These are phyloP conservation scores for Hypoxylon rubiginosum DNA, from an alignment of 2,329 filamentous ascomycete genomes.

Conservation along the genomic window DNA sequence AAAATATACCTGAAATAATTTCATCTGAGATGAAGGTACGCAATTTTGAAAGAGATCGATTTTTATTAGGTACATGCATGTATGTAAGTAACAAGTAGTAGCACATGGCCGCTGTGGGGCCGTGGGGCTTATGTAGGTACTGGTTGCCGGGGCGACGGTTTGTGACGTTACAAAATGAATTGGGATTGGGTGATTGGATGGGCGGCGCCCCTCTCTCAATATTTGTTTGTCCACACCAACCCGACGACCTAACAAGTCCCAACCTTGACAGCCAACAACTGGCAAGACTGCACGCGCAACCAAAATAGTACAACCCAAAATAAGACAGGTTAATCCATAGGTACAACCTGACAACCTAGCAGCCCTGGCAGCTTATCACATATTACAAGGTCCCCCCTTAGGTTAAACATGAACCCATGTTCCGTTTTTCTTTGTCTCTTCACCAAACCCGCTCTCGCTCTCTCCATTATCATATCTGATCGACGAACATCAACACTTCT, in stretches of 20 bases:
- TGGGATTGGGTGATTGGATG: conserved; percentile 49
- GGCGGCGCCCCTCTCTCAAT: not conserved
- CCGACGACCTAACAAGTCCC: not conserved
- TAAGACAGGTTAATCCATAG: not conserved
- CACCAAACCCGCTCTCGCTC: conserved; percentile 21
- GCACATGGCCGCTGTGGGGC: conserved; percentile 17
- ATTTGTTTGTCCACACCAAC: conserved; percentile 48
- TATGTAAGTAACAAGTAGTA: not conserved
- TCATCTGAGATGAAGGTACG: too few relatives aligned
- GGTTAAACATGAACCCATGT: conserved; percentile 25
- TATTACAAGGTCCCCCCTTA: conserved; percentile 37
- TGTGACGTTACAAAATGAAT: conserved; percentile 44
- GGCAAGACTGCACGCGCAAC: not conserved
- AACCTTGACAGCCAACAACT: not conserved
- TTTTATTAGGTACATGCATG: not conserved
- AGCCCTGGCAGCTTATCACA: conserved; percentile 23
- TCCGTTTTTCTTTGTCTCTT: conserved; percentile 38
- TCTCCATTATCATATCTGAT: conserved; percentile 37
- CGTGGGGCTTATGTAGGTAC: conserved; percentile 20
- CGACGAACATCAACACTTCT: conserved; percentile 30
- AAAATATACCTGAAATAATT: conserved; percentile 20
- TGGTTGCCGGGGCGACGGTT: conserved; percentile 47
- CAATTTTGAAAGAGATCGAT: not conserved
- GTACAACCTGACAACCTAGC: too few relatives aligned
- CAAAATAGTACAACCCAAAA: not conserved